phyloP scores from a whole-genome alignment of 331 rosid genomes.

The Prunus yedoensis region DNA sequence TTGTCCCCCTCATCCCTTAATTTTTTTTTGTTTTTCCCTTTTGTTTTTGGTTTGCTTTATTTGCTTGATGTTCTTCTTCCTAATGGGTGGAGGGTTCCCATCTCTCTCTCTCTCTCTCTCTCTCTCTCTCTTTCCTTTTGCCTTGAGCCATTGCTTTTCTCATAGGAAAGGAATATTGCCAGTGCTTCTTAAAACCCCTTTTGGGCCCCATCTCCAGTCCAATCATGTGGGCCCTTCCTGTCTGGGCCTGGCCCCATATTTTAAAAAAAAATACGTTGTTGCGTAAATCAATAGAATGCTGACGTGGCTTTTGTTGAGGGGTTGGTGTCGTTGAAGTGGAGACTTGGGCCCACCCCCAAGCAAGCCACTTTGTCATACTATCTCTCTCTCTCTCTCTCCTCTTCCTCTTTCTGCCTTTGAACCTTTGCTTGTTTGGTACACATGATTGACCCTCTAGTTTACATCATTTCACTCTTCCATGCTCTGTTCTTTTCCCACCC shows the following conservation, averaged over 20 bases:
- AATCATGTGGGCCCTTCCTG: slow-evolving; percentile 65
- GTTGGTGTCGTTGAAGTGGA: slow-evolving; percentile 75
- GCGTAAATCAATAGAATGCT: slow-evolving; percentile 67
- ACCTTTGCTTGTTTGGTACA: slow-evolving; percentile 75
- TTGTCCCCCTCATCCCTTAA: slow-evolving; percentile 62
- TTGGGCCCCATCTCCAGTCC: slow-evolving; percentile 69
- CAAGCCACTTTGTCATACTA: slow-evolving; percentile 52
- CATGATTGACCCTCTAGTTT: slow-evolving; percentile 31
- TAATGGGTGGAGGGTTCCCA: slow-evolving; percentile 66
- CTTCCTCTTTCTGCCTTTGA: background rate
- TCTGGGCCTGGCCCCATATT: slow-evolving; percentile 41
- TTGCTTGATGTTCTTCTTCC: slow-evolving; percentile 24
- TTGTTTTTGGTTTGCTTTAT: slow-evolving; percentile 5
- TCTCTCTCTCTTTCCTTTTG: slow-evolving; percentile 26
- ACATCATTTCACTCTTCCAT: slow-evolving; percentile 58
- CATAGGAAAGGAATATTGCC: slow-evolving; percentile 72
- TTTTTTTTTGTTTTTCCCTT: background rate
- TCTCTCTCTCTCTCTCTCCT: slow-evolving; percentile 7
- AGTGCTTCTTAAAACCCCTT: slow-evolving; percentile 33
- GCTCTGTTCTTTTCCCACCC: slow-evolving; percentile 62
- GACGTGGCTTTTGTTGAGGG: slow-evolving; percentile 60
- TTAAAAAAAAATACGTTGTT: slow-evolving; percentile 33
- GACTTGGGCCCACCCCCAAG: slow-evolving; percentile 57
- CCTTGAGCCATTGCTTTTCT: slow-evolving; percentile 56
- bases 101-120: slow-evolving; percentile 1